Evolutionary conservation across 768 basidiomycete genomes (phyloP), one percentile per base, ranked within the genome.

Genomic region (Mycena epipterygia): DNA sequence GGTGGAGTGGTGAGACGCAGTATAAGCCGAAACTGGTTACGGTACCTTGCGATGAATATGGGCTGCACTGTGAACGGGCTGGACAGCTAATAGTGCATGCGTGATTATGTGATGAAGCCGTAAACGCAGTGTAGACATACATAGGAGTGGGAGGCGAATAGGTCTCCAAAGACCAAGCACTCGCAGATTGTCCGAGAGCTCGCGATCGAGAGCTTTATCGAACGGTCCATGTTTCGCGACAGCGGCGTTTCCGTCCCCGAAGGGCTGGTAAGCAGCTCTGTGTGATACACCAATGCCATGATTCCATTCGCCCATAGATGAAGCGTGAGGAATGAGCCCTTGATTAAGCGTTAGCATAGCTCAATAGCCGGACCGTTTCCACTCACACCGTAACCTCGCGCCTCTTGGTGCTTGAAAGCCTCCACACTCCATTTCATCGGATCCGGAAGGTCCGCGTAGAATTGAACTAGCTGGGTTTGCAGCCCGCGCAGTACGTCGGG

Each of bases 161-260:
- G 37, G 39, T 71, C 70, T 9, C 65, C 70, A 23, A 61, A 71
- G 23, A 71, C 70, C 41, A 71, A 35, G 41, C 70, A 71, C 27
- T 71, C 70, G 52, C 58, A 62, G n/a, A 71, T 71, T 14, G 39
- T 57, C 66, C 65, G 57, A n/a, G 70, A 71, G 35, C 65, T 67
- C 21, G 65, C 56, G n/a, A 67, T 35, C 17, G 65, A 67, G 33
- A 71, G 39, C 51, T 71, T 67, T 29, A 71, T 60, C 11, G 48
- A 52, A 2, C 65, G 46, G 29, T 71, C 58, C 65, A 71, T 67
- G 19, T 39, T 64, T 12, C 33, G 35, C 52, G 70, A 52, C 53
- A 71, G 17, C 32, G 70, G 65, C 30, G 65, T 71, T 23, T 67
- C 65, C 29, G 39, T 67, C 33, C 64, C 64, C 16, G 62, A 60